phyloP scores from a whole-genome alignment of 441 rosid species.

The Pelargonium fulgidum region DNA sequence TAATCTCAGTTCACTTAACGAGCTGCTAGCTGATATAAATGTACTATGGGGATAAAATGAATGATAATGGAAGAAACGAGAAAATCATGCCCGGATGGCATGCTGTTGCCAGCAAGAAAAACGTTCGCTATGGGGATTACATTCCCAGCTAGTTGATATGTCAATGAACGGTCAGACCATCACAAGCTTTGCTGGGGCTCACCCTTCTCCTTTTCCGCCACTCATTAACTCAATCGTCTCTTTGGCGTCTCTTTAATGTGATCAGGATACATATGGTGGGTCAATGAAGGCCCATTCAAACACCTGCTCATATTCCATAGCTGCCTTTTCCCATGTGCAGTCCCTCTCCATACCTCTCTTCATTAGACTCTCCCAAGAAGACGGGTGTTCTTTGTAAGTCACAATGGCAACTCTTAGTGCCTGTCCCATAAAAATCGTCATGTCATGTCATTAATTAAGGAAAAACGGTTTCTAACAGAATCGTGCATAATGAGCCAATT shows the following conservation, averaged over 20 bases:
- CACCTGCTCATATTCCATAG: slow-evolving; percentile 70
- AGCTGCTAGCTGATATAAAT: too few relatives aligned
- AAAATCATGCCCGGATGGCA: too few relatives aligned
- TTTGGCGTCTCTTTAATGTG: too few relatives aligned
- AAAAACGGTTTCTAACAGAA: not conserved
- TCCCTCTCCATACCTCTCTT: slow-evolving; percentile 65
- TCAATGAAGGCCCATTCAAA: slow-evolving; percentile 76
- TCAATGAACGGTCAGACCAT: too few relatives aligned
- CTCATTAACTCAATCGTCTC: not conserved
- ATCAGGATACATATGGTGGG: slow-evolving; percentile 54
- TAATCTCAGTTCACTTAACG: too few relatives aligned
- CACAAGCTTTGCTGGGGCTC: too few relatives aligned
- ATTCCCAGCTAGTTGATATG: too few relatives aligned
- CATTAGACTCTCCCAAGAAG: slow-evolving; percentile 76
- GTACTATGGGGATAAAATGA: too few relatives aligned
- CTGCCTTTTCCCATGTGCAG: slow-evolving; percentile 84
- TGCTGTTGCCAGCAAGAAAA: too few relatives aligned
- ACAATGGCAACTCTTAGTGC: slow-evolving; percentile 53
- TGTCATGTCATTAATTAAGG: not conserved
- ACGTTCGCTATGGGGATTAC: too few relatives aligned
- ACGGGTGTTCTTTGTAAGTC: slow-evolving; percentile 68
- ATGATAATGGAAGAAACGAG: too few relatives aligned
- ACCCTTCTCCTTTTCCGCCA: not conserved
- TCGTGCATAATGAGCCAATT: not conserved
- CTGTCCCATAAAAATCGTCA: slow-evolving; percentile 27